These are phyloP conservation scores for Coemansia sp. DNA, from an alignment of 192 early-diverging fungal genomes.

Conservation along the genomic window DNA sequence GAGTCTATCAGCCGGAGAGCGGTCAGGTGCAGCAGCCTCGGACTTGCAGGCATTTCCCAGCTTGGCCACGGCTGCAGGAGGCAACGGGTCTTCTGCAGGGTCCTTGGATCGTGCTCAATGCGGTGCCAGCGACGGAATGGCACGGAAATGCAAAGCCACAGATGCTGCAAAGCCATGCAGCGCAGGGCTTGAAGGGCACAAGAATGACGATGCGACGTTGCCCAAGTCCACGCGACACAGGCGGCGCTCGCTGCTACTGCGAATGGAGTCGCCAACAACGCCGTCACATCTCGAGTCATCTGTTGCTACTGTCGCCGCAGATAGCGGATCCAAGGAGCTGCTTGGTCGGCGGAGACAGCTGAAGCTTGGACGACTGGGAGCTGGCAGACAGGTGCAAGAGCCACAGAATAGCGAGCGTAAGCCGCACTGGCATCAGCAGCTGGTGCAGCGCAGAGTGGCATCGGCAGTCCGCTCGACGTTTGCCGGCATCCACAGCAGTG, in stretches of 20 bases:
- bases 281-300: not conserved
- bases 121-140: not conserved
- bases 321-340: not conserved
- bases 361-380: slow-evolving; percentile 24
- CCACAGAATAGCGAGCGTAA: not conserved
- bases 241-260: slow-evolving; percentile 2
- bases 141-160: not conserved
- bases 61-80: slow-evolving; percentile 8
- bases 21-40: slow-evolving; percentile 1
- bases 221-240: not conserved
- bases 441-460: slow-evolving; percentile 1
- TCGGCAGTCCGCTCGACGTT: slow-evolving; percentile 20
- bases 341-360: slow-evolving; percentile 24
- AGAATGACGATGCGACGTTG: not conserved
- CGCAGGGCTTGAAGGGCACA: not conserved
- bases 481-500: not conserved
- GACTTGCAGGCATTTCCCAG: slow-evolving; percentile 4
- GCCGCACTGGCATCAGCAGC: not conserved
- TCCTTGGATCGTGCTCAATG: slow-evolving; percentile 1
- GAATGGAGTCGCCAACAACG: not conserved
- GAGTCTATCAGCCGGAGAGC: not conserved
- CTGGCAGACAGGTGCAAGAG: not conserved
- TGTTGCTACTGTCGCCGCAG: not conserved
- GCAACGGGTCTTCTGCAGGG: slow-evolving; percentile 13
- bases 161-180: not conserved